These are phyloP conservation scores for Termitomyces sp. DNA, from an alignment of 768 basidiomycete genomes.

Conservation along the genomic window DNA sequence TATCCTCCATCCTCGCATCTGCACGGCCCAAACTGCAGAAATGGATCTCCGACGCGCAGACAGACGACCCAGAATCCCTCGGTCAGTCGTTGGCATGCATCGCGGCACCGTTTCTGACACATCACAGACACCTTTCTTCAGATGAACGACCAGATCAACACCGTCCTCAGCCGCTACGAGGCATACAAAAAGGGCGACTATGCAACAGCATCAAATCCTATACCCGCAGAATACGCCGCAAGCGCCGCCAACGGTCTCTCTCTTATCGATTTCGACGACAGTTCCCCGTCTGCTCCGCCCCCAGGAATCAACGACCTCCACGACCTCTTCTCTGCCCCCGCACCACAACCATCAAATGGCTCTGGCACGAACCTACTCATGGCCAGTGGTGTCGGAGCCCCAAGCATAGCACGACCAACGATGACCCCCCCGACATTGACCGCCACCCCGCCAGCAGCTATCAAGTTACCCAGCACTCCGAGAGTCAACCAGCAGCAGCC, in stretches of 20 bases:
- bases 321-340: conserved; percentile 45
- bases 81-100: conserved; percentile 40
- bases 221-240: conserved; percentile 54
- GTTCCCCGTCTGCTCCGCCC: conserved; percentile 16
- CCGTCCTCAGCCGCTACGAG: conserved; percentile 83
- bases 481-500: conserved; percentile 13
- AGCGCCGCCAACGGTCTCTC: conserved; percentile 35
- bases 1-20: conserved; percentile 70
- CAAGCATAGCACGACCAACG: conserved; percentile 12
- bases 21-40: conserved; percentile 95
- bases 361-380: conserved; percentile 11
- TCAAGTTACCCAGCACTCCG: conserved; percentile 32
- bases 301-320: conserved; percentile 50
- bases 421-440: conserved; percentile 21
- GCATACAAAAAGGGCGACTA: conserved; percentile 93
- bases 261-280: conserved; percentile 78
- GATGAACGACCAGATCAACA: conserved; percentile 98
- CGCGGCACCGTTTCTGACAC: not conserved
- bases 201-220: conserved; percentile 56
- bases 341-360: conserved; percentile 14
- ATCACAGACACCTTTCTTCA: conserved; percentile 83
- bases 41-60: conserved; percentile 93
- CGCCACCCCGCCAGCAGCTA: conserved; percentile 32
- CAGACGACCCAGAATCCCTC: conserved; percentile 85
- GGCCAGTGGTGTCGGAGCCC: conserved; percentile 12